Evolutionary conservation across 2,329 filamentous ascomycete genomes (phyloP).

Genomic region (Chrysoporthe puriensis): DNA sequence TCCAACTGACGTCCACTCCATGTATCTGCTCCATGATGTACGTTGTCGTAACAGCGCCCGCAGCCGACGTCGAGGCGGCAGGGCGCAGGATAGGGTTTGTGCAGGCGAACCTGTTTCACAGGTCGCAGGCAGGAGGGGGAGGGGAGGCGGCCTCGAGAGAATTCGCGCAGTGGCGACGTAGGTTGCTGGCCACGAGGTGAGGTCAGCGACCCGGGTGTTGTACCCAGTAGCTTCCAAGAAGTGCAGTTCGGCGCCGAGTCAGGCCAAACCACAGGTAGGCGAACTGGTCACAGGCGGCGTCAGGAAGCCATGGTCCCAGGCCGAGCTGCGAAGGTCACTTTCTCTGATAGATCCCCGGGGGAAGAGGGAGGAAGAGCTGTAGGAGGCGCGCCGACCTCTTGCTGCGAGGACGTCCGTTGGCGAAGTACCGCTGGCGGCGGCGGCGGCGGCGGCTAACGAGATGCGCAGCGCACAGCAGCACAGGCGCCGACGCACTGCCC

Average conservation of each 20-base stretch:
- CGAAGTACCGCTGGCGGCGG: constrained; percentile 7
- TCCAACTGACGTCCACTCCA: constrained; percentile 88
- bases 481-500: background rate
- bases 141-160: background rate
- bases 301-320: constrained; percentile 25
- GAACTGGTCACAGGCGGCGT: constrained; percentile 26
- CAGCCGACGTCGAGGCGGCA: background rate
- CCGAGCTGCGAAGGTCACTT: background rate
- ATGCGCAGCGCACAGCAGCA: background rate
- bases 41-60: constrained; percentile 5
- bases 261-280: constrained; percentile 13
- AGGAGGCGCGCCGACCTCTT: background rate
- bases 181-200: background rate
- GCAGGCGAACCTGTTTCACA: background rate
- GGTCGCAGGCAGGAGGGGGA: background rate
- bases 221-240: constrained; percentile 13
- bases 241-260: background rate
- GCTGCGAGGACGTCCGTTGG: constrained; percentile 14
- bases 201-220: background rate
- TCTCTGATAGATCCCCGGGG: background rate
- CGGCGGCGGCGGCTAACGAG: constrained; percentile 16
- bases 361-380: background rate
- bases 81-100: background rate
- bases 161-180: background rate
- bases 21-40: constrained; percentile 76